phyloP scores from a whole-genome alignment of 106 monocot genomes.

The Xerophyta viscosa region DNA sequence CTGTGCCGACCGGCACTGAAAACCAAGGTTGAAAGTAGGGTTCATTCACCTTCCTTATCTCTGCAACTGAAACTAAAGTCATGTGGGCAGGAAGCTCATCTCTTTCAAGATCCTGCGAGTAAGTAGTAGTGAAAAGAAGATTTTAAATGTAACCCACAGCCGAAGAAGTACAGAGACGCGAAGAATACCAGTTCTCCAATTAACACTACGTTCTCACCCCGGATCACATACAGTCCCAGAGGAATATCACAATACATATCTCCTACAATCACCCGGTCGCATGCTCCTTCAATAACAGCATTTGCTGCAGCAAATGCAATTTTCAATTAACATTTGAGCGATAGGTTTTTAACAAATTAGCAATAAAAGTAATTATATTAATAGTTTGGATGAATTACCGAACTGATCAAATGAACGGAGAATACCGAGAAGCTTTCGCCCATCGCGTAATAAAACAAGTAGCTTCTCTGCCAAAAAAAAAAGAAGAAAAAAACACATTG shows the following conservation, averaged over 20 bases:
- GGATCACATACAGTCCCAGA: slow-evolving; percentile 87
- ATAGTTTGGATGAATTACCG: slow-evolving; percentile 35
- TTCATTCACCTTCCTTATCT: slow-evolving; percentile 75
- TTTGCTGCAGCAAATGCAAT: slow-evolving; percentile 46
- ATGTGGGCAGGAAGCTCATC: slow-evolving; percentile 86
- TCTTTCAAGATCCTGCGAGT: slow-evolving; percentile 70
- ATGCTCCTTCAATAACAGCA: slow-evolving; percentile 92
- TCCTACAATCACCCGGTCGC: slow-evolving; percentile 88
- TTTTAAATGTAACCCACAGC: no score
- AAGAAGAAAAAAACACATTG: background rate
- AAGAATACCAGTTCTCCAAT: slow-evolving; percentile 86
- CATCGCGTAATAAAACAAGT: slow-evolving; percentile 84
- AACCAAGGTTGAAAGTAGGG: no score
- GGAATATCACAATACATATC: slow-evolving; percentile 86
- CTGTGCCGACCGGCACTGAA: no score
- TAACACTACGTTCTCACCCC: slow-evolving; percentile 91
- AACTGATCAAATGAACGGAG: slow-evolving; percentile 98
- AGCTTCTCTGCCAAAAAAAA: slow-evolving; percentile 64
- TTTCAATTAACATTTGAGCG: background rate
- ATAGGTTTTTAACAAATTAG: background rate
- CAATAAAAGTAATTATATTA: background rate
- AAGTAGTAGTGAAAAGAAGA: no score
- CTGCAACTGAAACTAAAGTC: slow-evolving; percentile 59
- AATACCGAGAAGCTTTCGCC: slow-evolving; percentile 86
- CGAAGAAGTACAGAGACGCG: background rate